Evolutionary conservation across 345 rosid genomes (phyloP), one percentile per base, ranked within the genome.

Genomic region (Durio zibethinus): DNA sequence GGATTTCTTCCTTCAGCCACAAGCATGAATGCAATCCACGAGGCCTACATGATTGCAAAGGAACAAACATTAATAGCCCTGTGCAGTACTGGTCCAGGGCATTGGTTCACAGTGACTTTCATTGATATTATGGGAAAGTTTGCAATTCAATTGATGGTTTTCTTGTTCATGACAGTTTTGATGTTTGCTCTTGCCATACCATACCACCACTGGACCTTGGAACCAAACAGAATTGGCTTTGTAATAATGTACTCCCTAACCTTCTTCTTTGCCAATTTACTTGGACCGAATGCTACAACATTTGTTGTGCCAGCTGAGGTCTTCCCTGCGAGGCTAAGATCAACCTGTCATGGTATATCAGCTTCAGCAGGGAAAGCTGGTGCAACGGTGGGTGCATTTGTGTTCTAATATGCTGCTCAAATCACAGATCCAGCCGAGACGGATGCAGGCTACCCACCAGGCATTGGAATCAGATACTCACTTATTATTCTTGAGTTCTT

Each of bases 101-200:
- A 56, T 23, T 56, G 29, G 29, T n/a, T 54, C 11, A 54, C 27
- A 0, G 60, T 54, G 4, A 11, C 27, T 4, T 54, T 54, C 36
- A 54, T 54, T 23, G 60, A 54, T 54, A 10, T 54, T 0, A n/a
- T n/a, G 9, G 60, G 60, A 21, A 54, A 29, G 9, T 21, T 54
- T 21, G 27, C 27, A 5, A 54, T 54, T 21, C 60, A 54, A 54
- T 1, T 54, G 60, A 21, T 36, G 40, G 40, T 4, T 4, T 36
- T 4, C 5, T 89, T 89, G 82, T 84, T 89, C 83, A 89, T 89
- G 92, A 87, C 92, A 15, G 92, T 84, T 18, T 89, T 89, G 74
- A 89, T 86, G 90, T 85, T 90, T 42, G 91, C 93, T 0, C 77
- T 91, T 1, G 94, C 94, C 0, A 83, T 91, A 21, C 96, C 96